Evolutionary conservation across 805 yeast genomes (phyloP).

Genomic region (Metschnikowia similis): DNA sequence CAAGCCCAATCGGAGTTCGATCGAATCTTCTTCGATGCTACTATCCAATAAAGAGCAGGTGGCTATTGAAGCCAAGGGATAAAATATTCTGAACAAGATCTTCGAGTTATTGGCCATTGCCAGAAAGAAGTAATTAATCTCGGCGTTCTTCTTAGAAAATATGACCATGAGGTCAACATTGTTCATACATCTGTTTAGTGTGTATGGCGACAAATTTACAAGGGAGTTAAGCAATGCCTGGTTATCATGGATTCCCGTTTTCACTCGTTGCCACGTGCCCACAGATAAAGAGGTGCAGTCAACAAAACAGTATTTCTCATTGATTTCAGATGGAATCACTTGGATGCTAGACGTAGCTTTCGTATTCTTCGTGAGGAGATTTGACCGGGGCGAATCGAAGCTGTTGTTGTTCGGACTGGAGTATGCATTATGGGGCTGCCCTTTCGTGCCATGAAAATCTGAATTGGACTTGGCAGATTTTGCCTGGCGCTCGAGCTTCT

Average conservation of each 20-base stretch:
- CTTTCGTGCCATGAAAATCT: not conserved
- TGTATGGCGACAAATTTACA: conserved; percentile 62
- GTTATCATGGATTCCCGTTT: conserved; percentile 53
- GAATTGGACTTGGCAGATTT: conserved; percentile 9
- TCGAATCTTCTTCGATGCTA: conserved; percentile 35
- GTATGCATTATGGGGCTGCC: conserved; percentile 3
- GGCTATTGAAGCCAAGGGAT: conserved; percentile 57
- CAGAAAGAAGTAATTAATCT: conserved; percentile 73
- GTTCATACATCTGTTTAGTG: conserved; percentile 59
- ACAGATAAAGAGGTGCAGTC: conserved; percentile 68
- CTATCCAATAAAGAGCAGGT: conserved; percentile 54
- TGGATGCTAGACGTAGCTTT: conserved; percentile 16
- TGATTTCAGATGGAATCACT: conserved; percentile 47
- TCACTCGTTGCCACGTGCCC: conserved; percentile 77
- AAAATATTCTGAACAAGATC: conserved; percentile 68
- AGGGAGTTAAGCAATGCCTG: conserved; percentile 41
- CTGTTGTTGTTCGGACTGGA: conserved; percentile 11
- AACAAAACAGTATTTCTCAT: conserved; percentile 67
- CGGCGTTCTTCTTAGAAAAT: conserved; percentile 64
- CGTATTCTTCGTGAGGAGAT: conserved; percentile 15
- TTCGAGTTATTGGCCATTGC: conserved; percentile 66
- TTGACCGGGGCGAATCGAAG: conserved; percentile 22
- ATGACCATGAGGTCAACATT: conserved; percentile 70
- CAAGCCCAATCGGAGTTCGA: conserved; percentile 47
- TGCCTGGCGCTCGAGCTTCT: conserved; percentile 56